These are phyloP conservation scores for Leishmania martiniquensis DNA, from an alignment of 208 protist genomes.

Conservation along the genomic window DNA sequence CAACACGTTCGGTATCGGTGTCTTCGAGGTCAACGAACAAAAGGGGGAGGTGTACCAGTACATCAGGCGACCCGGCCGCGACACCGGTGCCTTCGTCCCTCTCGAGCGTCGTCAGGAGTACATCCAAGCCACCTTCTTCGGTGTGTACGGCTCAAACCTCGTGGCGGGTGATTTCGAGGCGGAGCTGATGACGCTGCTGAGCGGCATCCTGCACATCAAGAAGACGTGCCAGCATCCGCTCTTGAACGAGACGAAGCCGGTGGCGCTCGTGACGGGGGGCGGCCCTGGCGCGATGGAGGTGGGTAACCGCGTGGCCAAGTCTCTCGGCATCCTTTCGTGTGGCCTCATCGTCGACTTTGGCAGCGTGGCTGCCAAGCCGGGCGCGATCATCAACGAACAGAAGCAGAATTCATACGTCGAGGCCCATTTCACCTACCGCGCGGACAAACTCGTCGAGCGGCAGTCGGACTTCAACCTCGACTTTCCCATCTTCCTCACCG, in stretches of 20 bases:
- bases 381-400: slow-evolving; percentile 94
- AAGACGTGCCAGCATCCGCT: slow-evolving; percentile 68
- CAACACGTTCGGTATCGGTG: slow-evolving; percentile 86
- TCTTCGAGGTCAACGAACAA: slow-evolving; percentile 86
- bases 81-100: slow-evolving; percentile 88
- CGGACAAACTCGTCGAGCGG: slow-evolving; percentile 92
- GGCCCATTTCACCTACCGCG: slow-evolving; percentile 92
- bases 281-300: slow-evolving; percentile 94
- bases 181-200: slow-evolving; percentile 85
- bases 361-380: slow-evolving; percentile 77
- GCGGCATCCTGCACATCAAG: slow-evolving; percentile 81
- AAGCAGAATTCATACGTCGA: slow-evolving; percentile 92
- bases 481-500: slow-evolving; percentile 93
- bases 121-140: slow-evolving; percentile 89
- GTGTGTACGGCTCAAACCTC: slow-evolving; percentile 94
- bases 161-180: slow-evolving; percentile 92
- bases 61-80: slow-evolving; percentile 77
- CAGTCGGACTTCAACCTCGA: slow-evolving; percentile 95
- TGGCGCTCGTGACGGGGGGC: slow-evolving; percentile 92
- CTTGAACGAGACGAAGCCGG: slow-evolving; percentile 72
- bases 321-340: slow-evolving; percentile 90
- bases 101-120: slow-evolving; percentile 88
- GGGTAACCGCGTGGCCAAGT: slow-evolving; percentile 92
- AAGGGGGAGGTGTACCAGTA: slow-evolving; percentile 88
- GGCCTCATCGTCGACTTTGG: slow-evolving; percentile 93